phyloP scores from a whole-genome alignment of 257 asterid genomes.

The Ophiorrhiza pumila region DNA sequence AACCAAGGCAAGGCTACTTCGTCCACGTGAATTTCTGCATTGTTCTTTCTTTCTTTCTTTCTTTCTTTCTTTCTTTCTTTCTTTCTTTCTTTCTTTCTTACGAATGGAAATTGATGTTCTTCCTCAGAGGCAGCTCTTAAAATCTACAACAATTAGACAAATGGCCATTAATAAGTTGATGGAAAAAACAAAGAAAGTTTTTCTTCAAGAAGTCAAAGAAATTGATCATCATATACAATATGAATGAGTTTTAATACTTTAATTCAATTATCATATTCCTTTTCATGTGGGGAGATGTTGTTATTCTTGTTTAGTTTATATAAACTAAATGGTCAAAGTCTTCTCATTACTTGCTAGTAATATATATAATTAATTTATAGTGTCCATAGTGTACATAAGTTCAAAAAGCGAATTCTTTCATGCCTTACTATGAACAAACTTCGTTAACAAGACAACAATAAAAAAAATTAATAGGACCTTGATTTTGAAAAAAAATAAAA shows the following conservation, averaged over 20 bases:
- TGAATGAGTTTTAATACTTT: background rate
- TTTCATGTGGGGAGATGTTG: background rate
- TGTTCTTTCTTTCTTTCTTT: background rate
- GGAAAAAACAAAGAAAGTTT: background rate
- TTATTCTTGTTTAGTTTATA: background rate
- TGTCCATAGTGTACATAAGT: background rate
- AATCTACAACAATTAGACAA: background rate
- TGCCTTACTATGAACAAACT: background rate
- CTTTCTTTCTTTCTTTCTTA: background rate
- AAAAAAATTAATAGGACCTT: background rate
- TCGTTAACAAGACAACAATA: background rate
- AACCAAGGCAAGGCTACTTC: slow-evolving; percentile 8
- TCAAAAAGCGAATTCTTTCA: background rate
- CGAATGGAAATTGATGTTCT: background rate
- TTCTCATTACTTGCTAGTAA: background rate
- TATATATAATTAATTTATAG: no score
- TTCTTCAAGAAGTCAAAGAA: background rate
- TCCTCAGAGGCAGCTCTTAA: background rate
- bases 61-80: background rate
- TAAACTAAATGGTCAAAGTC: background rate
- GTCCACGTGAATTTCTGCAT: slow-evolving; percentile 15
- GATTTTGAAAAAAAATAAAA: background rate
- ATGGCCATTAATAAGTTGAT: background rate
- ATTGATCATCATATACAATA: background rate
- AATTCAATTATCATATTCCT: background rate